Base-by-base conservation (phyloP, 257 asterid genomes). In the Capsicum rhomboideum region DNA sequence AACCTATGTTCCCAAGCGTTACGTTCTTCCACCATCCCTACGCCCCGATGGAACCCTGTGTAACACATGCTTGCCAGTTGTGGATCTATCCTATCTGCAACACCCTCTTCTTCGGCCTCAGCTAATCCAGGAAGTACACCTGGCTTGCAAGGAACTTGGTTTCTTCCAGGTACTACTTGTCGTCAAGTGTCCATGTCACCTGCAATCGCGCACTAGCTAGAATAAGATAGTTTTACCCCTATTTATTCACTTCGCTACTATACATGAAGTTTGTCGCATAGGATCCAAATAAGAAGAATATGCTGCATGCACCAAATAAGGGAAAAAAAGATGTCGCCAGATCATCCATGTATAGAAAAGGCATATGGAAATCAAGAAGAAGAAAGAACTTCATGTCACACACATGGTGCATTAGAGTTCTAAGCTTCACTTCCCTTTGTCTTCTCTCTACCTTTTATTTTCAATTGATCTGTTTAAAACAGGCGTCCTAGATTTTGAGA, bases 131-230 rank as follows among this genome's bases (percentile, higher is more conserved):
- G 42, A 87, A 50, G 85, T 89, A 29, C 82, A 53, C 42, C 40
- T 63, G 28, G 94, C 94, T 53, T 89, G 92, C 89, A 88, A 88
- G 87, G 86, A 88, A 52, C 18, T 85, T 10, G 91, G 94, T 77
- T 85, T 66, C 82, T 91, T 91, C 84, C 94, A 91, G 92, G 94
- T 91, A 88, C 18, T 16, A 59, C 21, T 64, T 13, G 68, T 23
- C 14, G n/a, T 79, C 52, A 61, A 10, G 37, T 23, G 68, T 61
- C n/a, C 44, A 37, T 40, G 61, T 12, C 12, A 84, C 29, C 79
- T 42, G 79, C 56, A n/a, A 71, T 71, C 31, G 6, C 0, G n/a
- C 52, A 72, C 37, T 10, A 23, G 68, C 68, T 61, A 44, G 54
- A 42, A 72, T 72, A 28, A 72, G 53, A 63, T 6, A 63, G 42